phyloP scores from a whole-genome alignment of 2,329 filamentous ascomycete genomes.

The Fusarium succisae region DNA sequence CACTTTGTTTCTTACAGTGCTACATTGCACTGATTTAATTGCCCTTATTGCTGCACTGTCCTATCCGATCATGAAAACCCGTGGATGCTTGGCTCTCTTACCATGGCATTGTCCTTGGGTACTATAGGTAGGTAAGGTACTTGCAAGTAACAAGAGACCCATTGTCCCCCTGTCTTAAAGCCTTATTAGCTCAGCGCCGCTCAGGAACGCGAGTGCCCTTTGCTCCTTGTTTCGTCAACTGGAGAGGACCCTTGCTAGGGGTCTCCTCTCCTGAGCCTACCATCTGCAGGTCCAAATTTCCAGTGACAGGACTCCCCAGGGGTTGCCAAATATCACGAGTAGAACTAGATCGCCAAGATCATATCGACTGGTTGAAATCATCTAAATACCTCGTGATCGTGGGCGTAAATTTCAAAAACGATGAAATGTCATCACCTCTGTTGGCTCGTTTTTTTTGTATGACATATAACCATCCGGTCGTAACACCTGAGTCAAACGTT shows the following conservation, averaged over 20 bases:
- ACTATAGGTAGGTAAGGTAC: background rate
- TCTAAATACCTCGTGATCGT: background rate
- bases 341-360: background rate
- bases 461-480: too few species aligned
- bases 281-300: constrained; percentile 45
- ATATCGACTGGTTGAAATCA: background rate
- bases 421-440: background rate
- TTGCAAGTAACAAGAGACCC: constrained; percentile 10
- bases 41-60: background rate
- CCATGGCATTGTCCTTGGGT: background rate
- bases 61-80: background rate
- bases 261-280: constrained; percentile 29
- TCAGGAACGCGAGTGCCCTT: constrained; percentile 24
- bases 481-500: background rate
- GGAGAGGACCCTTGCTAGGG: constrained; percentile 40
- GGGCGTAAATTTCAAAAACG: background rate
- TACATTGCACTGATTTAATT: background rate
- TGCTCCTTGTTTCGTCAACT: constrained; percentile 34
- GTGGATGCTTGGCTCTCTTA: background rate
- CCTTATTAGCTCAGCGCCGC: constrained; percentile 15
- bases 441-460: background rate
- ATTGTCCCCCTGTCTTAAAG: constrained; percentile 23
- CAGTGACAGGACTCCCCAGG: constrained; percentile 27
- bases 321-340: constrained; percentile 2
- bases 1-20: background rate